Evolutionary conservation across 805 yeast species (phyloP).

Genomic region (Komagataella phaffii): DNA sequence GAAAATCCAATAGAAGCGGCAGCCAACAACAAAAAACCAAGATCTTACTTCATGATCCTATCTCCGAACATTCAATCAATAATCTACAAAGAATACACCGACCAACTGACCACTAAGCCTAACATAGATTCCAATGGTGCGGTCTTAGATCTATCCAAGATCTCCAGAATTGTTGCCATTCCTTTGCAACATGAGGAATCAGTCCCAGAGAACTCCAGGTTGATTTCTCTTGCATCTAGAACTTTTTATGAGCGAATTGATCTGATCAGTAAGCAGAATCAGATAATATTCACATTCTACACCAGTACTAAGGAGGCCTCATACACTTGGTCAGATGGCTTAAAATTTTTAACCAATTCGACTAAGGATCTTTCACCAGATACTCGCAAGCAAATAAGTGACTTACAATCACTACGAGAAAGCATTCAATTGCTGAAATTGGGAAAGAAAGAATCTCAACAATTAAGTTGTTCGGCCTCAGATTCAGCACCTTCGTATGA

Average conservation of each 20-base stretch:
- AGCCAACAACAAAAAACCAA: constrained; percentile 14
- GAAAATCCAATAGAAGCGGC: constrained; percentile 29
- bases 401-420: constrained; percentile 29
- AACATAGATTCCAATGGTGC: constrained; percentile 43
- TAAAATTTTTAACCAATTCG: constrained; percentile 33
- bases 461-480: not conserved
- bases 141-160: constrained; percentile 36
- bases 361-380: constrained; percentile 25
- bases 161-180: constrained; percentile 33
- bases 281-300: constrained; percentile 41
- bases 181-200: constrained; percentile 31
- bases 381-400: constrained; percentile 28
- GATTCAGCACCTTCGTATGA: not conserved
- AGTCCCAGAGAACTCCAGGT: constrained; percentile 19
- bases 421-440: constrained; percentile 34
- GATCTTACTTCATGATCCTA: constrained; percentile 41
- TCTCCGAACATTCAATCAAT: constrained; percentile 55
- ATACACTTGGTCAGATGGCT: constrained; percentile 69
- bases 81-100: constrained; percentile 44
- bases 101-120: constrained; percentile 34
- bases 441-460: not conserved
- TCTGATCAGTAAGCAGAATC: constrained; percentile 26
- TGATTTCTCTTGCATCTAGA: constrained; percentile 46
- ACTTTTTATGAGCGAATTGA: constrained; percentile 43
- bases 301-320: constrained; percentile 59